phyloP scores from a whole-genome alignment of 2,329 filamentous ascomycete species.

The Cladosporium austrohemisphaericum region DNA sequence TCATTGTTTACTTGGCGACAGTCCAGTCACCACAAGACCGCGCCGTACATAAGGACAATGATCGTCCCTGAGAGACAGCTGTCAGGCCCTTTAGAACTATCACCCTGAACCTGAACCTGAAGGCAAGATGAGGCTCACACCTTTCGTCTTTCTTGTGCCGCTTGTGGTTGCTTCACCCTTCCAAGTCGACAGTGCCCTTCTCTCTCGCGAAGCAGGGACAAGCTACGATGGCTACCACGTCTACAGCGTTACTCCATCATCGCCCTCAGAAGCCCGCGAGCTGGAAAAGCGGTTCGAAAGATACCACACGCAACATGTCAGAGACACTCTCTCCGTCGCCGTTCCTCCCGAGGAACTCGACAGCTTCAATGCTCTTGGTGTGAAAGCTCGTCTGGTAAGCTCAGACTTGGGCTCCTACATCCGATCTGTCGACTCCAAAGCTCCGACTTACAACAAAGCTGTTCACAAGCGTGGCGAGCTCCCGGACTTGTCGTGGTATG shows the following conservation, averaged over 20 bases:
- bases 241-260: constrained; percentile 20
- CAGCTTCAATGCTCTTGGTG: constrained; percentile 32
- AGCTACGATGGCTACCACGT: constrained; percentile 43
- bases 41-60: background rate
- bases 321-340: constrained; percentile 25
- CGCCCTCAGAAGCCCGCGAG: background rate
- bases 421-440: background rate
- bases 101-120: too few relatives aligned
- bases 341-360: constrained; percentile 8
- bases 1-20: background rate
- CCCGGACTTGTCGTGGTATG: constrained; percentile 48
- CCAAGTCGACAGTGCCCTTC: background rate
- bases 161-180: background rate
- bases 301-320: constrained; percentile 32
- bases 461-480: constrained; percentile 13
- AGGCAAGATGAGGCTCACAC: constrained; percentile 1
- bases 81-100: too few relatives aligned
- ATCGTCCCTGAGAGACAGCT: too few relatives aligned
- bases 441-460: constrained; percentile 13
- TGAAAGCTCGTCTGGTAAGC: constrained; percentile 38
- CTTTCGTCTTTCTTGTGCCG: background rate
- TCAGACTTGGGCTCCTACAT: constrained; percentile 44
- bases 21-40: background rate
- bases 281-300: constrained; percentile 33
- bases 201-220: constrained; percentile 17